A percentile compares a stretch with the other conserved stretches of the same genome.
These are phyloP conservation scores for Nemania serpens DNA, from an alignment of 2,329 filamentous ascomycete species.

Conservation along the genomic window DNA sequence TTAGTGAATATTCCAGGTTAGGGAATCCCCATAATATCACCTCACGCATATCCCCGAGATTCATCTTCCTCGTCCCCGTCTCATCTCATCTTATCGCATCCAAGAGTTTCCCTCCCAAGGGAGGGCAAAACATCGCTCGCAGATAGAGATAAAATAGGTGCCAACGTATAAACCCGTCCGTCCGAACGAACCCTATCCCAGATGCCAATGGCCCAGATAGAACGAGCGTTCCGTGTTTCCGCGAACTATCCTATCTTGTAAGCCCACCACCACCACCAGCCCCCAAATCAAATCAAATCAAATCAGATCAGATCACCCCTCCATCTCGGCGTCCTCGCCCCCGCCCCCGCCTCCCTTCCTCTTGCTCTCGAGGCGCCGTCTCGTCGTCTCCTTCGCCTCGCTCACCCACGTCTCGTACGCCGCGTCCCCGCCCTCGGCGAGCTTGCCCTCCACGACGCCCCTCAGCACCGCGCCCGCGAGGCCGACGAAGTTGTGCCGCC, in stretches of 20 bases:
- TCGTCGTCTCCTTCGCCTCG: conserved; percentile 64
- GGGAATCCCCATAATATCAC: not conserved
- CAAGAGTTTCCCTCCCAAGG: no score
- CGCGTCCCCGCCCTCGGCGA: conserved; percentile 65
- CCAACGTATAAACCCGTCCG: no score
- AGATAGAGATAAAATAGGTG: no score
- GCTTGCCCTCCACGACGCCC: conserved; percentile 77
- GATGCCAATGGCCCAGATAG: no score
- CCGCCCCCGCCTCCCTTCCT: conserved; percentile 43
- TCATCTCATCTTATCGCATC: no score
- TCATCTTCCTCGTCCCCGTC: not conserved
- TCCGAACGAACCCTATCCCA: no score
- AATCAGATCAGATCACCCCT: conserved; percentile 31
- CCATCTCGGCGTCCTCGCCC: conserved; percentile 50
- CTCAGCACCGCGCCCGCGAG: conserved; percentile 91
- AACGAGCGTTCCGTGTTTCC: no score
- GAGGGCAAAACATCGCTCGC: no score
- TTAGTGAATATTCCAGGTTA: not conserved
- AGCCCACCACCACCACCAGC: not conserved
- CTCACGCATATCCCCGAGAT: no score
- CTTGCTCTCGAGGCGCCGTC: conserved; percentile 47
- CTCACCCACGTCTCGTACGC: conserved; percentile 76
- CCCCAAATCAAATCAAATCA: not conserved
- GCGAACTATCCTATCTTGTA: no score
- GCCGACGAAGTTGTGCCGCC: conserved; percentile 93